Conservation (phyloP, 202 grass and related monocot species). For the Dendrocalamus latiflorus region DNA sequence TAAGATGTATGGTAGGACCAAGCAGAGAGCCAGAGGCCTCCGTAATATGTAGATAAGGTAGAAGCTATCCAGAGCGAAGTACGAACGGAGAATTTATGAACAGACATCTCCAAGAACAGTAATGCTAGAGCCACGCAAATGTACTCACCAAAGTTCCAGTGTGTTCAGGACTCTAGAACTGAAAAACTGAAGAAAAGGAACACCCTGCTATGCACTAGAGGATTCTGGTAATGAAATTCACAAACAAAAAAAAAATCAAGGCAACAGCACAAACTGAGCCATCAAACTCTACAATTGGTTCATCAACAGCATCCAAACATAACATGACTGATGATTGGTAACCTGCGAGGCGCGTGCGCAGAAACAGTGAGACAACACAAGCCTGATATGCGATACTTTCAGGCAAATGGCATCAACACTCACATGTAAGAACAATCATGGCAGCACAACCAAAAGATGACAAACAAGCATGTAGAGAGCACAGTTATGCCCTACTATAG, state of each 20-base stretch:
- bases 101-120: background rate
- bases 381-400: background rate
- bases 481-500: background rate
- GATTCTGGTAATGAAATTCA: background rate
- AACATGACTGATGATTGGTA: background rate
- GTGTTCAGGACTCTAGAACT: background rate
- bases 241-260: background rate
- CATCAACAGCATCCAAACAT: background rate
- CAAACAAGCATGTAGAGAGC: background rate
- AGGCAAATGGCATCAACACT: background rate
- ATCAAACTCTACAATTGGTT: background rate
- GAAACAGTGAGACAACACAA: background rate
- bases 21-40: background rate
- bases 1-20: constrained; percentile 12
- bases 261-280: background rate
- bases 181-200: background rate
- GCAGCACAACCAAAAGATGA: background rate
- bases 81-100: background rate
- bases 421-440: background rate
- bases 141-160: background rate
- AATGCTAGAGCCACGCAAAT: background rate
- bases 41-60: background rate
- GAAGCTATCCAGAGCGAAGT: background rate
- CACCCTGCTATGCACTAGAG: background rate
- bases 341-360: background rate